Conservation (phyloP, 1,284 basidiomycete species). For the Fomes fomentarius region DNA sequence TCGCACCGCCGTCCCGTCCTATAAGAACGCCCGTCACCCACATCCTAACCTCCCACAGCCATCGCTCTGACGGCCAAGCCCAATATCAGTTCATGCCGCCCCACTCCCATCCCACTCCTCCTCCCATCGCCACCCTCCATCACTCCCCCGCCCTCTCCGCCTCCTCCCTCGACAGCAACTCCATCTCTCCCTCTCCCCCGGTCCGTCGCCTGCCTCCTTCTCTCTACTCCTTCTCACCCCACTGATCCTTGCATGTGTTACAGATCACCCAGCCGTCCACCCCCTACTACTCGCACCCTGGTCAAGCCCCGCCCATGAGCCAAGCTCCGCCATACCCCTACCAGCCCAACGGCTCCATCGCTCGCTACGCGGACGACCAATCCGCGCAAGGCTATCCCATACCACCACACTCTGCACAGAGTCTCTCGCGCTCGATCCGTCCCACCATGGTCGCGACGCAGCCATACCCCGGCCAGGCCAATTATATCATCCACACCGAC, state of each 20-base stretch:
- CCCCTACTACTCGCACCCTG: constrained; percentile 40
- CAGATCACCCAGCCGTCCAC: constrained; percentile 34
- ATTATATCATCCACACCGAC: constrained; percentile 62
- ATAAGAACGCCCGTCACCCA: constrained; percentile 27
- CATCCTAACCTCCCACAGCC: constrained; percentile 34
- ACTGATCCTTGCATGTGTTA: constrained; percentile 21
- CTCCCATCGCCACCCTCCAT: constrained; percentile 56
- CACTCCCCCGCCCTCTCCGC: constrained; percentile 67
- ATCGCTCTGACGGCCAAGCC: constrained; percentile 44
- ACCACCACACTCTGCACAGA: constrained; percentile 29
- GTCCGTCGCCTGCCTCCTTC: constrained; percentile 32
- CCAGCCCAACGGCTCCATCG: constrained; percentile 35
- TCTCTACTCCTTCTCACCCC: constrained; percentile 36
- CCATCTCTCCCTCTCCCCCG: constrained; percentile 54
- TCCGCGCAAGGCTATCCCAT: constrained; percentile 26
- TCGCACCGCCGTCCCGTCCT: constrained; percentile 30
- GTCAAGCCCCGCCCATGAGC: constrained; percentile 36
- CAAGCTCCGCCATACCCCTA: constrained; percentile 34
- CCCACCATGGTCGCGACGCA: constrained; percentile 35
- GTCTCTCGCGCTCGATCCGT: constrained; percentile 29
- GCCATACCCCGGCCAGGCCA: constrained; percentile 39
- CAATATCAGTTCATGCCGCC: constrained; percentile 40
- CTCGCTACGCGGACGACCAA: constrained; percentile 32
- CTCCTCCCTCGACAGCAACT: constrained; percentile 58
- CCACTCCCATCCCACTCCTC: constrained; percentile 49